Evolutionary conservation across 225 moss, liverwort and hornwort genomes (phyloP), one percentile per base, ranked within the genome.

Genomic region (Physcomitrellopsis africana): DNA sequence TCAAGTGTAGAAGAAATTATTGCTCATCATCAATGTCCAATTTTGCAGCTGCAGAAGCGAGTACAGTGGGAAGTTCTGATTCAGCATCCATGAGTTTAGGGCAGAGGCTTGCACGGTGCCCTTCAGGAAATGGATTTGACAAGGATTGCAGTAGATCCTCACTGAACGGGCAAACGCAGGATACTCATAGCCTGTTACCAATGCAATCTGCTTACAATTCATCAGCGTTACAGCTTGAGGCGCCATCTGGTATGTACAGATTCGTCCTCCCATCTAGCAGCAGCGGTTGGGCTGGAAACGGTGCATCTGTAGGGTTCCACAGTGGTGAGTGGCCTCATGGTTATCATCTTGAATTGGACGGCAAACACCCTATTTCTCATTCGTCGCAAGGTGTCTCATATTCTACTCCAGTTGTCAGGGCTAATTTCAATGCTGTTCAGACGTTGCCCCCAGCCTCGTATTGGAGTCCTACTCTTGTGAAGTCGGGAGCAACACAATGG

Each of bases 311-410:
- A 51, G 66, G 77, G 20, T 64, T 46, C 57, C 78, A 79, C 63
- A 84, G 60, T 23, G 84, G 87, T 5, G 84, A 84, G 14, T 84
- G 81, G 70, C 84, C 87, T 9, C 70, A 87, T 64, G 87, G 87
- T 22, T 84, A 87, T 48, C 67, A 27, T 54, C 13, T 81, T 8
- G 87, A 81, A 16, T 87, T 76, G 84, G 75, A 63, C 44, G 67
- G 73, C n/a, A 86, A 63, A 13, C 83, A 76, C 41, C 32, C 32
- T 37, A 37, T 37, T 37, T 37, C 32, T 37, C 32, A 37, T 37
- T 37, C 32, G 32, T 37, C 32, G 32, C 32, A 37, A 37, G 32
- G 32, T 37, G 32, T 37, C 32, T 37, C 32, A 37, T 37, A 37
- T 37, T 59, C 67, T 23, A 8, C 77, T 57, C 60, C 86, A 10